Evolutionary conservation across 2,329 filamentous ascomycete species (phyloP), one percentile per base, ranked within the genome.

Genomic region (Chaetomiaceae sp.): DNA sequence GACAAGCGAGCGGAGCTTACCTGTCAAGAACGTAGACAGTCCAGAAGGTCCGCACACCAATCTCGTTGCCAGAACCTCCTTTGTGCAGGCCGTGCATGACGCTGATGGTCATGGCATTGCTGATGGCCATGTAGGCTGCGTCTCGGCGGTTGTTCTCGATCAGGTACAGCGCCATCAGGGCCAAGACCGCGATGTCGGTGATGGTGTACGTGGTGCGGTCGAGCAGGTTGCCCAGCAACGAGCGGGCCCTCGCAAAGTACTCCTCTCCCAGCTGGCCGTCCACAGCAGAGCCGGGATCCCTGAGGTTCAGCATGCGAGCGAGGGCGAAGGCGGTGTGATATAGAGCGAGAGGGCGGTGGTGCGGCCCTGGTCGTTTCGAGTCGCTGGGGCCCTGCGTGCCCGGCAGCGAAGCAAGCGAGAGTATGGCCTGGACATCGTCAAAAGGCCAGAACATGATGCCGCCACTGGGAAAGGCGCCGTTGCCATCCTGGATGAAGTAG

Each of bases 21-120:
- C 75, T 69, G 57, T 79, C 76, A 14, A 80, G 62, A n/a, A 75
- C 69, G 52, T 77, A 79, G 2, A 79, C 66, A 0, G 76, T 79
- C 77, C 77, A 80, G 51, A 80, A 79, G 6, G 75, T 67, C 33
- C 77, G 66, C 58, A 74, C 77, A 1, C 70, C 71, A 20, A 63
- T 62, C 59, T 79, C 76, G 38, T 76, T 69, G 3, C 69, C 64
- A 4, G 62, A 62, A 59, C 68, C 71, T 3, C 73, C 74, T 14
- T 71, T 65, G 56, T 79, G 73, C 1, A 75, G 68, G n/a, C 77
- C 77, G 31, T 75, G 72, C 66, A 74, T 73, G 43, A 78, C 70
- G 42, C 72, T 72, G 29, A 77, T 71, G 38, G 75, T 72, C 67
- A 77, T 76, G 25, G 75, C 76, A 14, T 72, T 69, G 38, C 71